phyloP scores from a whole-genome alignment of 2,329 filamentous ascomycete species.

The Pyrenophora tritici-repentis region DNA sequence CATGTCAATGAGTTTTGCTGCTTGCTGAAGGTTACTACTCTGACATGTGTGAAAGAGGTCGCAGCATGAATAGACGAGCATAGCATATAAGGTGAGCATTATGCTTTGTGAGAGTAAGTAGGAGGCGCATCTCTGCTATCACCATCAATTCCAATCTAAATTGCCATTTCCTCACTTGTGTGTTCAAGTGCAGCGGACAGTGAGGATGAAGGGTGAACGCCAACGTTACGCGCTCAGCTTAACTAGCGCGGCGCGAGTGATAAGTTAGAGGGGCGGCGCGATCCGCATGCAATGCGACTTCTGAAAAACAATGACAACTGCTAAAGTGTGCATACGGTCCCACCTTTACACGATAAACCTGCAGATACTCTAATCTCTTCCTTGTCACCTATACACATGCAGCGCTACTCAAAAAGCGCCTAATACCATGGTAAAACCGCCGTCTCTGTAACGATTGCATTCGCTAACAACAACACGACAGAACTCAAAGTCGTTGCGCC shows the following conservation, averaged over 20 bases:
- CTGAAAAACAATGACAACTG: not conserved
- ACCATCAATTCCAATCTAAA: not conserved
- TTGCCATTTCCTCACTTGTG: not conserved
- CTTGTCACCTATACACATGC: not conserved
- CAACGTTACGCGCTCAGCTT: slow-evolving; percentile 16
- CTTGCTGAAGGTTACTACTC: no score
- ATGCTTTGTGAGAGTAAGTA: not conserved
- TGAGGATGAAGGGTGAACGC: slow-evolving; percentile 2
- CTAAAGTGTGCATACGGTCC: not conserved
- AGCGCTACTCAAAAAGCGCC: not conserved
- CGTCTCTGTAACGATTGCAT: not conserved
- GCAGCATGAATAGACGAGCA: no score
- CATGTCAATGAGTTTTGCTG: no score
- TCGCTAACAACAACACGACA: slow-evolving; percentile 24
- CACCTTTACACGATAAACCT: not conserved
- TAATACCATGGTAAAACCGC: slow-evolving; percentile 18
- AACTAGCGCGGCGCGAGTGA: not conserved
- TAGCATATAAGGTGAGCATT: no score
- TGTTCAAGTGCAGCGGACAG: not conserved
- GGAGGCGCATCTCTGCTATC: not conserved
- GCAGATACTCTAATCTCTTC: not conserved
- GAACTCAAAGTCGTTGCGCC: slow-evolving; percentile 59
- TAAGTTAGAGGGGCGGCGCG: slow-evolving; percentile 12
- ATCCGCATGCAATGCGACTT: slow-evolving; percentile 3
- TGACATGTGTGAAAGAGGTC: no score